Evolutionary conservation across 2,329 filamentous ascomycete genomes (phyloP), one percentile per base, ranked within the genome.

Genomic region (Colletotrichum brevisporum): DNA sequence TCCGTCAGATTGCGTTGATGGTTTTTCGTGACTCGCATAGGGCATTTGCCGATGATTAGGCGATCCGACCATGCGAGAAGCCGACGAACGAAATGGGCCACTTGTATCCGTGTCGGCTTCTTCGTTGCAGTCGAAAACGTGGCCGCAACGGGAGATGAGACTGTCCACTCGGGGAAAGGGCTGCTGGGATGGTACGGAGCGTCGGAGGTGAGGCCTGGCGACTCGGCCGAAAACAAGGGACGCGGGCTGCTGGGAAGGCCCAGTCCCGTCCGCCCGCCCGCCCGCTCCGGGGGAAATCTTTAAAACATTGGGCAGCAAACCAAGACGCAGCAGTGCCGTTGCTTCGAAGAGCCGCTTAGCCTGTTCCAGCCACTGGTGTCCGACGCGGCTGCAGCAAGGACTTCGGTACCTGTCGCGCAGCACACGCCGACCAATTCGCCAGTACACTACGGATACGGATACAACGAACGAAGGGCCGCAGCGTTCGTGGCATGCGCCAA

Each of bases 1-100:
- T 69, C 36, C 39, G 61, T 64, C 54, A 65, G 54, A 54, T 59
- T 68, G 21, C 54, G 54, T 58, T 59, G 41, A 48, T 55, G 26
- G 48, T 58, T 24, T 68, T 54, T 59, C 27, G 66, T 65, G 66
- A 69, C 61, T 69, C 66, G 66, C 61, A 69, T 65, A 51, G 61
- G 45, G 43, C 54, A 66, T 43, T 69, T 66, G 55, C 61, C 62
- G 58, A 63, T 55, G 51, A 55, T 51, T 62, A 66, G 54, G 62
- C 62, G 62, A 60, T 60, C 55, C 66, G 50, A 55, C 43, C 56
- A 69, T 66, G 66, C 66, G 26, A 45, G 31, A 51, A 66, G 54
- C 61, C 36, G 54, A 66, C 43, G 55, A 59, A 15, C 36, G 50
- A 21, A 43, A 55, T 10, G 48, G 41, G 18, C 36, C 56, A 52